phyloP scores from a whole-genome alignment of 441 rosid species.

The Jatropha podagrica region DNA sequence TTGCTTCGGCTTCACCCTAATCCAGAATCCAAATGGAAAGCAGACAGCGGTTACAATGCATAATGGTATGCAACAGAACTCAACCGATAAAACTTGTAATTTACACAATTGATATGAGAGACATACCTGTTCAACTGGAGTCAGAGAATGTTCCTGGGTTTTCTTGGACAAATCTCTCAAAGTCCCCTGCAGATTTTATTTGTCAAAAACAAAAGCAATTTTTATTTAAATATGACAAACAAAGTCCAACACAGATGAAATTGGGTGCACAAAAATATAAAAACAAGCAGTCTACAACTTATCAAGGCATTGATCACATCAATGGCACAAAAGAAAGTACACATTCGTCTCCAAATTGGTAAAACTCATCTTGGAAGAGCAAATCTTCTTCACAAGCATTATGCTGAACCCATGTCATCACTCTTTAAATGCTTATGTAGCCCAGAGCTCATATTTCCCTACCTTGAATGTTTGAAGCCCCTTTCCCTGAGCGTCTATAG shows the following conservation, averaged over 20 bases:
- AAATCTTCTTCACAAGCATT: not conserved
- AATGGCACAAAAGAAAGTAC: not conserved
- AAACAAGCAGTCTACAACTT: not conserved
- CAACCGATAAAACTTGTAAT: not conserved
- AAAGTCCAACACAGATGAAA: not conserved
- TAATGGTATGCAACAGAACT: not conserved
- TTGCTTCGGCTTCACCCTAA: slow-evolving; percentile 56
- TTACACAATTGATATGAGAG: not conserved
- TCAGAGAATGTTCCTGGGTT: slow-evolving; percentile 45
- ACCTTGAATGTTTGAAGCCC: not conserved
- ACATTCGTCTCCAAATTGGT: not conserved
- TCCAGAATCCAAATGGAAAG: not conserved
- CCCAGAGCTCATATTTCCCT: not conserved
- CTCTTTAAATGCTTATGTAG: not conserved
- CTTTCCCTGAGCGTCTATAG: not conserved
- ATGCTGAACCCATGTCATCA: not conserved
- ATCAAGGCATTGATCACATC: not conserved
- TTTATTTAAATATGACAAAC: not conserved
- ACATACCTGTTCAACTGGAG: slow-evolving; percentile 49
- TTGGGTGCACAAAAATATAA: no score
- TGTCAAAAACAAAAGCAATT: not conserved
- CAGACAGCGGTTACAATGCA: not conserved
- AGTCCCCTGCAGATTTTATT: slow-evolving; percentile 52
- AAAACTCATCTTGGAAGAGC: not conserved
- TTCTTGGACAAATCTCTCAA: slow-evolving; percentile 67